phyloP scores from a whole-genome alignment of 1,139 yeast genomes.

The Petasospora rhodanensis region DNA sequence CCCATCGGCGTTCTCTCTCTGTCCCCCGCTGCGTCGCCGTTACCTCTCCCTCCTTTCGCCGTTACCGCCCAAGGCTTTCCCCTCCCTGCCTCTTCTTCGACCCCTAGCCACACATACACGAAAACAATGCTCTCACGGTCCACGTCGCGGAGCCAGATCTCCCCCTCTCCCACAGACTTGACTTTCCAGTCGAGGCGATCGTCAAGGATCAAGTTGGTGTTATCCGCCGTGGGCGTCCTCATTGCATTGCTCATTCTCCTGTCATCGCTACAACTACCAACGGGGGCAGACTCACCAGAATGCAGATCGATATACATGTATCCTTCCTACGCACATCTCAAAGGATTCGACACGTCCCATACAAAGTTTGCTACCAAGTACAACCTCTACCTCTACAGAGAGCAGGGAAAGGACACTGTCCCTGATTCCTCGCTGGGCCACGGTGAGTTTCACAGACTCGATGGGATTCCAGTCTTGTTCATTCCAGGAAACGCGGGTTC shows the following conservation, averaged over 20 bases:
- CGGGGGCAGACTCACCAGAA: slow-evolving; percentile 40
- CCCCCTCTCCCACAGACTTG: not conserved
- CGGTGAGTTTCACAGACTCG: slow-evolving; percentile 29
- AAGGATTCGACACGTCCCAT: slow-evolving; percentile 66
- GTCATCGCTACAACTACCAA: slow-evolving; percentile 3
- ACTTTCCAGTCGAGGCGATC: not conserved
- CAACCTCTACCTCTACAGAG: slow-evolving; percentile 74
- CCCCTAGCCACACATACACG: no score
- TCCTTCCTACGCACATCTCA: slow-evolving; percentile 71
- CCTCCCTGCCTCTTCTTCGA: no score
- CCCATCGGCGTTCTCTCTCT: no score
- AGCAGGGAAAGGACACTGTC: slow-evolving; percentile 60
- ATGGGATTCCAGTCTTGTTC: slow-evolving; percentile 84
- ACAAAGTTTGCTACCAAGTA: slow-evolving; percentile 76
- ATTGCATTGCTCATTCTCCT: slow-evolving; percentile 6
- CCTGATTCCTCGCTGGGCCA: slow-evolving; percentile 32
- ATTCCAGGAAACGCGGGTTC: slow-evolving; percentile 99
- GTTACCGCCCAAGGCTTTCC: no score
- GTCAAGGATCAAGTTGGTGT: slow-evolving; percentile 1
- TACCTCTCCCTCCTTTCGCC: no score
- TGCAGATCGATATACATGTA: slow-evolving; percentile 66
- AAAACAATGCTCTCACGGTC: no score
- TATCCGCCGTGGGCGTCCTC: slow-evolving; percentile 8
- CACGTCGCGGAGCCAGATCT: no score
- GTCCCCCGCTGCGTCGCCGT: no score